Percentiles rank a stretch among this genome's conserved stretches.
Conservation (phyloP, 768 basidiomycete species). For the Mycena indigotica region DNA sequence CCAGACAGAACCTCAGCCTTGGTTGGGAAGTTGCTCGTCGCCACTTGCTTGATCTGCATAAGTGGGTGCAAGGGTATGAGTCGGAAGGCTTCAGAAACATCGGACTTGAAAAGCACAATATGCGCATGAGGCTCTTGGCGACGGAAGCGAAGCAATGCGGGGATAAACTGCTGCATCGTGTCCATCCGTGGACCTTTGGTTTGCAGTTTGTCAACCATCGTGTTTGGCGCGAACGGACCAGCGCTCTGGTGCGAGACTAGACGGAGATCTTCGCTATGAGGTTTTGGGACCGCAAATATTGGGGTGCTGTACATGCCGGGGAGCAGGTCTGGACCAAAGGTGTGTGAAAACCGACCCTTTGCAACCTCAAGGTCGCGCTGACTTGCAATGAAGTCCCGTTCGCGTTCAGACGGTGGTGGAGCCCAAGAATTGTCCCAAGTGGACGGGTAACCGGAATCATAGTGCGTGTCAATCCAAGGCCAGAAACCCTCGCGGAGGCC, state of each 20-base stretch:
- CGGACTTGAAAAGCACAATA: conserved; percentile 39
- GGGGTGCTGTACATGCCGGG: conserved; percentile 49
- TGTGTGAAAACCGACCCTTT: conserved; percentile 28
- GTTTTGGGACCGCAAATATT: conserved; percentile 41
- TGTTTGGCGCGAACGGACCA: conserved; percentile 38
- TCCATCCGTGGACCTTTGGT: conserved; percentile 36
- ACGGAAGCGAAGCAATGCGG: conserved; percentile 4
- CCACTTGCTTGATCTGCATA: conserved; percentile 35
- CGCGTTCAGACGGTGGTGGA: conserved; percentile 17
- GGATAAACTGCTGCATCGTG: conserved; percentile 32
- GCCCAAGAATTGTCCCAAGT: conserved; percentile 28
- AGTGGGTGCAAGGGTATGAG: conserved; percentile 34
- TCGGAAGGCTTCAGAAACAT: conserved; percentile 39
- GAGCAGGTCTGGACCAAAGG: conserved; percentile 37
- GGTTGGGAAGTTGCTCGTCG: conserved; percentile 17
- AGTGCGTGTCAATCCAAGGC: conserved; percentile 30
- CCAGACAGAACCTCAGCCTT: too few species aligned
- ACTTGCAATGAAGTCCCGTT: conserved; percentile 25
- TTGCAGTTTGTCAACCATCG: conserved; percentile 33
- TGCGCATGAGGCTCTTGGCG: conserved; percentile 12
- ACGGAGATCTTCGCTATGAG: conserved; percentile 31
- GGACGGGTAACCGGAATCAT: conserved; percentile 23
- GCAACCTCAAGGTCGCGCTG: conserved; percentile 32
- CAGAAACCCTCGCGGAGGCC: too few species aligned
- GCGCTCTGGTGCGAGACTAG: conserved; percentile 44